Percentiles rank a stretch among this genome's conserved stretches.
These are phyloP conservation scores for Auricularia sp. DNA, from an alignment of 768 basidiomycete species.

Conservation along the genomic window DNA sequence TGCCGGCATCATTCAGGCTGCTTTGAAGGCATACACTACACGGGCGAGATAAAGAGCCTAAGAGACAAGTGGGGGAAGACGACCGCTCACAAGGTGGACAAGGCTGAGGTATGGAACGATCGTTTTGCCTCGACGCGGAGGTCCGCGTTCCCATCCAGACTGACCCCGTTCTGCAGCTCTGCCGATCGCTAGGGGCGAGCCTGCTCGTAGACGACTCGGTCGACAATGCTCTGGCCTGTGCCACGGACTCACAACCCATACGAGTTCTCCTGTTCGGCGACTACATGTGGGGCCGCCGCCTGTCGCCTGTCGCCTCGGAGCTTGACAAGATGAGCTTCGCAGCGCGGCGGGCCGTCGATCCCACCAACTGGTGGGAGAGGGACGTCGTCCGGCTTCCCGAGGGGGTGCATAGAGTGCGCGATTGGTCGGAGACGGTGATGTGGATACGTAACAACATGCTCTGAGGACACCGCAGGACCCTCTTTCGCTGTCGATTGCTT, in stretches of 20 bases:
- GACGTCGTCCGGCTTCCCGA: neutral
- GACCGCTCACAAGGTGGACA: slow-evolving; percentile 39
- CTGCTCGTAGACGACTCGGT: slow-evolving; percentile 73
- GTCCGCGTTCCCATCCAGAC: neutral
- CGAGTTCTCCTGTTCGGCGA: slow-evolving; percentile 53
- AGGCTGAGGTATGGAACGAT: slow-evolving; percentile 45
- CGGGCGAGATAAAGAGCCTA: slow-evolving; percentile 58
- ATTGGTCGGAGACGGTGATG: neutral
- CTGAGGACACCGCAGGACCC: neutral
- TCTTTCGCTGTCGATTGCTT: neutral
- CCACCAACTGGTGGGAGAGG: slow-evolving; percentile 13
- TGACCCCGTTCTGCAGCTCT: slow-evolving; percentile 35
- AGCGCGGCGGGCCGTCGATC: slow-evolving; percentile 10
- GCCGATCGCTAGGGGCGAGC: slow-evolving; percentile 49
- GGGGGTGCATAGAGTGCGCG: neutral
- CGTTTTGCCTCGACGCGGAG: neutral
- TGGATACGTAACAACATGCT: neutral
- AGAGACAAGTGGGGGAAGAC: slow-evolving; percentile 22
- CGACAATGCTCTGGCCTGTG: slow-evolving; percentile 63
- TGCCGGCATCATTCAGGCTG: slow-evolving; percentile 22
- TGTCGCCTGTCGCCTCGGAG: slow-evolving; percentile 25
- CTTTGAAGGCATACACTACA: slow-evolving; percentile 58
- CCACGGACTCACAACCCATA: slow-evolving; percentile 42
- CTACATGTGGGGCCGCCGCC: slow-evolving; percentile 65
- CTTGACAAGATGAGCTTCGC: slow-evolving; percentile 18